Conservation (phyloP, 495 filamentous ascomycete genomes). For the Glutinoglossum americanum region DNA sequence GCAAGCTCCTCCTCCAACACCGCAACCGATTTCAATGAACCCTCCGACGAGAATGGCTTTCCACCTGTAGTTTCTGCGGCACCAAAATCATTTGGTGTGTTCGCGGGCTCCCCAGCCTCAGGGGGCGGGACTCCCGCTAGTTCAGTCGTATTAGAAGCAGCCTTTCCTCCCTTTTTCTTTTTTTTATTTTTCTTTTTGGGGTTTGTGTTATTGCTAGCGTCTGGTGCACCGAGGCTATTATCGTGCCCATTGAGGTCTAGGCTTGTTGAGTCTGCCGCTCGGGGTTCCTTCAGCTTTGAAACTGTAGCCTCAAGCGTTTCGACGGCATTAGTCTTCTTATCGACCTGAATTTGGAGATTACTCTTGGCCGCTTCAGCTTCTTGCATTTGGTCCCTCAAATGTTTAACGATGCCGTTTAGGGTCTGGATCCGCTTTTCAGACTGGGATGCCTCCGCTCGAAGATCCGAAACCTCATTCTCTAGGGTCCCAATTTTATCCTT, state of each 20-base stretch:
- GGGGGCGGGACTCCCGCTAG: constrained; percentile 5
- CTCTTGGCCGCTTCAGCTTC: constrained; percentile 2
- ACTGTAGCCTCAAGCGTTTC: neutral
- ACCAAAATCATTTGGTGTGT: neutral
- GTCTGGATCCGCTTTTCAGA: constrained; percentile 10
- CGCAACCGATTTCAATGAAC: neutral
- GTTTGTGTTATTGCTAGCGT: constrained; percentile 1
- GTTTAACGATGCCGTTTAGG: constrained; percentile 6
- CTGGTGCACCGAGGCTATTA: neutral
- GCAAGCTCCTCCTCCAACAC: constrained; percentile 30
- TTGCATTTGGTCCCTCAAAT: constrained; percentile 10
- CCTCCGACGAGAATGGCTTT: neutral
- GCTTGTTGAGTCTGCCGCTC: constrained; percentile 4
- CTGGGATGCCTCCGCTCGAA: constrained; percentile 8
- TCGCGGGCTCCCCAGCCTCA: neutral
- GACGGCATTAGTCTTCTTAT: constrained; percentile 3
- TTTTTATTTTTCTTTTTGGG: constrained; percentile 71
- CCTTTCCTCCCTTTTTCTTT: constrained; percentile 64
- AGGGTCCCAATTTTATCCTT: constrained; percentile 25
- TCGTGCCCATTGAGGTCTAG: neutral
- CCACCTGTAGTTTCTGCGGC: neutral
- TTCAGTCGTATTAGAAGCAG: constrained; percentile 20
- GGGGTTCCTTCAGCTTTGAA: neutral
- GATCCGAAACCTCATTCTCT: constrained; percentile 20
- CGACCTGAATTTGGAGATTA: neutral